Conservation (phyloP, 176 grass and related monocot genomes). For the Ampelocalamus luodianensis region DNA sequence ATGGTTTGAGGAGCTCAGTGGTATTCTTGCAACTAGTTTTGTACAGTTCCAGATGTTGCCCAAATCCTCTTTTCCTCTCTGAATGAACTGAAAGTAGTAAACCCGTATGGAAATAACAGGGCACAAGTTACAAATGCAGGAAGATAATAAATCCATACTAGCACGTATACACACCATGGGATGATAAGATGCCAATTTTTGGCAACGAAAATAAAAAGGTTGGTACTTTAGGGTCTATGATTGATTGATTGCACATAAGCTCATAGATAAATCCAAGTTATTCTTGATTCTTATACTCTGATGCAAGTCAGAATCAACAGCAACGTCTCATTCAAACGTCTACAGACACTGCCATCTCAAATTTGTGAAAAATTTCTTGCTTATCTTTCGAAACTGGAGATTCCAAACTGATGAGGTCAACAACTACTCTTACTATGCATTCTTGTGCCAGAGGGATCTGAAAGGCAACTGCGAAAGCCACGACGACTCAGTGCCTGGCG, state of each 20-base stretch:
- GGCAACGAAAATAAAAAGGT: not conserved
- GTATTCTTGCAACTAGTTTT: not conserved
- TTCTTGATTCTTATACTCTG: slow-evolving; percentile 16
- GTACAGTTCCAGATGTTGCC: not conserved
- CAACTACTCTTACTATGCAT: slow-evolving; percentile 34
- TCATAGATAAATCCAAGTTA: slow-evolving; percentile 28
- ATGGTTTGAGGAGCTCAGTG: no score
- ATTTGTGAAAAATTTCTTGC: slow-evolving; percentile 11
- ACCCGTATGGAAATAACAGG: not conserved
- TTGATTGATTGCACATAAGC: slow-evolving; percentile 1
- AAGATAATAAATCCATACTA: not conserved
- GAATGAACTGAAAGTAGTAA: not conserved
- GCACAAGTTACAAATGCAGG: not conserved
- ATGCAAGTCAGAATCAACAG: slow-evolving; percentile 34
- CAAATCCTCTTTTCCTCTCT: not conserved
- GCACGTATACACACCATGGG: slow-evolving; percentile 22
- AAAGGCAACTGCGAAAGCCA: slow-evolving; percentile 75
- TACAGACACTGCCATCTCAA: slow-evolving; percentile 30
- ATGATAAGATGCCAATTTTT: slow-evolving; percentile 23
- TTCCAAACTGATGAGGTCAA: slow-evolving; percentile 14
- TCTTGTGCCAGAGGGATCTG: slow-evolving; percentile 64
- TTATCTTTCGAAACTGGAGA: slow-evolving; percentile 24
- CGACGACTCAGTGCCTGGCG: slow-evolving; percentile 42
- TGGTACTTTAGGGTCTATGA: not conserved
- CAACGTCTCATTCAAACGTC: slow-evolving; percentile 11